phyloP scores from a whole-genome alignment of 768 basidiomycete genomes.

The Russula ochroleuca region DNA sequence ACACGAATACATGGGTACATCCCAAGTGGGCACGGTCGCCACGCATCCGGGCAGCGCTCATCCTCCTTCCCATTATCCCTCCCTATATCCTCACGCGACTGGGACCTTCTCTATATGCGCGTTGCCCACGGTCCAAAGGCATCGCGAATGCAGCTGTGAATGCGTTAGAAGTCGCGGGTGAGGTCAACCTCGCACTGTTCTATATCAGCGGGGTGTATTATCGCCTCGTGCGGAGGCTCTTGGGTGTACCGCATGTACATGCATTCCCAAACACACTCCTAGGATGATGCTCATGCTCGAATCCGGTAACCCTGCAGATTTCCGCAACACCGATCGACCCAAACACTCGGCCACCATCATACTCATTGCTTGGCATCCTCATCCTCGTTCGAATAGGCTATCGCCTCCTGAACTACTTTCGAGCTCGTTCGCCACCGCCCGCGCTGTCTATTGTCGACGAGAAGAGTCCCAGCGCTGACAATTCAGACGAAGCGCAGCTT shows the following conservation, averaged over 20 bases:
- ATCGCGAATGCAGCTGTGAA: conserved; percentile 42
- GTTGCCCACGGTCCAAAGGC: conserved; percentile 37
- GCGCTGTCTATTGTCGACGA: conserved; percentile 29
- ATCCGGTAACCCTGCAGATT: conserved; percentile 43
- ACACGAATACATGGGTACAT: conserved; percentile 70
- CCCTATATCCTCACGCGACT: conserved; percentile 56
- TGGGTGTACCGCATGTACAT: conserved; percentile 66
- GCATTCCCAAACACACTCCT: neutral
- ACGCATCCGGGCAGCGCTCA: conserved; percentile 46
- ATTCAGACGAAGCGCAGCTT: conserved; percentile 42
- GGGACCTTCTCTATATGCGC: conserved; percentile 36
- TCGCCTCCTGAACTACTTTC: conserved; percentile 50
- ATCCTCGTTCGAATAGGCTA: conserved; percentile 61
- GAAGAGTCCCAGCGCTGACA: conserved; percentile 36
- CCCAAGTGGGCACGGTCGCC: conserved; percentile 44
- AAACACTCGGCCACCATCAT: conserved; percentile 72
- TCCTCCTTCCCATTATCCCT: conserved; percentile 65
- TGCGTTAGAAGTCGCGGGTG: conserved; percentile 52
- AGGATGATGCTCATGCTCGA: neutral
- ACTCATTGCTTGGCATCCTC: conserved; percentile 77
- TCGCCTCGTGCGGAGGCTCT: conserved; percentile 58
- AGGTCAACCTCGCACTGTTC: conserved; percentile 76
- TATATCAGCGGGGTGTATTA: conserved; percentile 81
- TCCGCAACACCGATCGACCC: conserved; percentile 69
- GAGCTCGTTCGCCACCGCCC: conserved; percentile 31